These are phyloP conservation scores for Salix exigua DNA, from an alignment of 345 rosid species.

Conservation along the genomic window DNA sequence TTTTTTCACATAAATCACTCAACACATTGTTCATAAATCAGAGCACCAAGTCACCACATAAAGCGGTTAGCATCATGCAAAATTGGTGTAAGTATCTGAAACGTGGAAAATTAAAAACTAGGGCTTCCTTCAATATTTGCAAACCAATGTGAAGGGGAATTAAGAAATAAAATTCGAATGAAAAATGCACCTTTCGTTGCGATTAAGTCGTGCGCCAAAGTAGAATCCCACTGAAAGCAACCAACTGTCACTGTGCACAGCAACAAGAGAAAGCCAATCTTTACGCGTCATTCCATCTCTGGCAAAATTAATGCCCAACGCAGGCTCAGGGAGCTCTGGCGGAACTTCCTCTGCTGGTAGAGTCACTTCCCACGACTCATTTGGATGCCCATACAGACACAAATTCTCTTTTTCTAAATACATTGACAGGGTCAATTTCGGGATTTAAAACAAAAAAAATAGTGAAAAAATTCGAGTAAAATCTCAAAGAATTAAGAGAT, in stretches of 20 bases:
- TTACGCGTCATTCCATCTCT: conserved; percentile 30
- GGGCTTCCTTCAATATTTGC: background rate
- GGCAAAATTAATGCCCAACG: conserved; percentile 26
- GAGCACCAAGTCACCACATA: background rate
- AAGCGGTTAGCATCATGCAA: background rate
- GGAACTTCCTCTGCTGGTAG: conserved; percentile 29
- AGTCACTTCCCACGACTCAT: conserved; percentile 23
- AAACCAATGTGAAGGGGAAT: background rate
- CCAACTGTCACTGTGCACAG: conserved; percentile 28
- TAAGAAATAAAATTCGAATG: background rate
- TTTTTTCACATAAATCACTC: background rate
- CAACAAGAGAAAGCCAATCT: conserved; percentile 31
- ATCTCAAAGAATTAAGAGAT: background rate
- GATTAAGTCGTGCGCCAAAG: conserved; percentile 22
- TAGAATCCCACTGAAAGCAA: conserved; percentile 26
- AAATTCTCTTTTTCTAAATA: conserved; percentile 25
- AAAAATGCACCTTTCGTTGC: conserved; percentile 17
- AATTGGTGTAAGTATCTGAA: background rate
- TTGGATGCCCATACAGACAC: conserved; percentile 27
- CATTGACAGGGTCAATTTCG: background rate
- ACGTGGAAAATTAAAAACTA: background rate
- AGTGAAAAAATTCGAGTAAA: background rate
- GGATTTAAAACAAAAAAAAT: background rate
- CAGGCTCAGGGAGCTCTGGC: conserved; percentile 27
- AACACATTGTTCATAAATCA: background rate